Evolutionary conservation across 805 yeast genomes (phyloP).

Genomic region (Candida bentonensis): DNA sequence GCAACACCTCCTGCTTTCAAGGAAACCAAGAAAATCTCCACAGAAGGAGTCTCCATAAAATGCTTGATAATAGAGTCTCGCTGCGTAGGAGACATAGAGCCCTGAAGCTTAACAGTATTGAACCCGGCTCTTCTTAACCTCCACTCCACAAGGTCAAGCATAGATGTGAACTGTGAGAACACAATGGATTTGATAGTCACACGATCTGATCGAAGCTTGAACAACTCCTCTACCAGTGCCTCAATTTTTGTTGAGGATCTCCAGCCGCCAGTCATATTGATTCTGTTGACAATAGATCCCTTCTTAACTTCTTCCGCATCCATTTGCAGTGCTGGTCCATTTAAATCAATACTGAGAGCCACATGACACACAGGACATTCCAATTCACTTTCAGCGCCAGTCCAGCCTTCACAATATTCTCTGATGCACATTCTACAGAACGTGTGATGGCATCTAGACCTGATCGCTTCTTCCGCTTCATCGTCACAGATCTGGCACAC

Average conservation of each 20-base stretch:
- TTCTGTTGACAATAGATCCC: conserved; percentile 68
- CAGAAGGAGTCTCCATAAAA: conserved; percentile 84
- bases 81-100: conserved; percentile 93
- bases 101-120: conserved; percentile 85
- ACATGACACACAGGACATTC: conserved; percentile 96
- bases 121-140: conserved; percentile 89
- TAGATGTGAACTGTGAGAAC: conserved; percentile 91
- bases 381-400: conserved; percentile 42
- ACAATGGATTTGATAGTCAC: conserved; percentile 92
- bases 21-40: conserved; percentile 88
- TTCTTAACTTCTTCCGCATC: conserved; percentile 43
- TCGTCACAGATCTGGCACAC: conserved; percentile 93
- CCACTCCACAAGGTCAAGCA: conserved; percentile 96
- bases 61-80: conserved; percentile 82
- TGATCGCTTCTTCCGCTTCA: conserved; percentile 95
- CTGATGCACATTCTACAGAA: conserved; percentile 87
- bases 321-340: conserved; percentile 64
- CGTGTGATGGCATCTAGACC: conserved; percentile 83
- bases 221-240: conserved; percentile 86
- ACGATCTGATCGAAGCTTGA: conserved; percentile 69
- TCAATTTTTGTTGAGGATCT: conserved; percentile 91
- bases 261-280: conserved; percentile 78
- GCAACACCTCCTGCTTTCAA: conserved; percentile 99
- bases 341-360: conserved; percentile 76
- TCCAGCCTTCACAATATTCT: conserved; percentile 71